phyloP scores from a whole-genome alignment of 352 stramenopile species.

The Phytophthora pseudosyringae region DNA sequence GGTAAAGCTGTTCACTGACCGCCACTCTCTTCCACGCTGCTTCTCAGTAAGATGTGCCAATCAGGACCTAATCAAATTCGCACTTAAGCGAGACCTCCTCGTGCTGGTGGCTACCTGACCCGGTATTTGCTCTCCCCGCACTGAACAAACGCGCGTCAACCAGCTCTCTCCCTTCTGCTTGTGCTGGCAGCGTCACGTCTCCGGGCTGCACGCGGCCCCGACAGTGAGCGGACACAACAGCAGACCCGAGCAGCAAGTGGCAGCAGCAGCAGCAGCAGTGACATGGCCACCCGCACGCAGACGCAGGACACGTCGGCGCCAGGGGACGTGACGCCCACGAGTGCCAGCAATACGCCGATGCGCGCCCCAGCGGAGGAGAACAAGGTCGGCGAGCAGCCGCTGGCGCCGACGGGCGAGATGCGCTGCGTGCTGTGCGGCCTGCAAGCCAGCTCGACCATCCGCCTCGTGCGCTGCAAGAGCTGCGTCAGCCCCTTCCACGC shows the following conservation, averaged over 20 bases:
- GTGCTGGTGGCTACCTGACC: no score
- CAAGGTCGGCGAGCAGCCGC: conserved; percentile 8
- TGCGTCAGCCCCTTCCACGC: conserved; percentile 68
- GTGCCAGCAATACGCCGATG: conserved; percentile 13
- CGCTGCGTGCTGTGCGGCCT: conserved; percentile 41
- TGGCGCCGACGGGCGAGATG: neutral
- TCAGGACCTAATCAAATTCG: no score
- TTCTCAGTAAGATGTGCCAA: conserved; percentile 6
- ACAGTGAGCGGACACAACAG: neutral
- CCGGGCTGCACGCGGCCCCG: neutral
- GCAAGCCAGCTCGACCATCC: conserved; percentile 27
- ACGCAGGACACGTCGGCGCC: conserved; percentile 18
- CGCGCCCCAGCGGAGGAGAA: conserved; percentile 4
- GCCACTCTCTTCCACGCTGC: neutral
- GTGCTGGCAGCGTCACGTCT: conserved; percentile 6
- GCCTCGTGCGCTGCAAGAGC: conserved; percentile 61
- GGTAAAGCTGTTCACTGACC: neutral
- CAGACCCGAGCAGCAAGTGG: neutral
- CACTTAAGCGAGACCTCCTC: no score
- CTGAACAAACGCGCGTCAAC: no score
- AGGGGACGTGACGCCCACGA: conserved; percentile 3
- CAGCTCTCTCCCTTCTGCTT: conserved; percentile 2
- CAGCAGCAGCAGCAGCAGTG: neutral
- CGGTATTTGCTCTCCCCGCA: no score
- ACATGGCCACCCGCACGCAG: conserved; percentile 34